Conservation (phyloP, 2,329 filamentous ascomycete species). For the Microcera coccophila region DNA sequence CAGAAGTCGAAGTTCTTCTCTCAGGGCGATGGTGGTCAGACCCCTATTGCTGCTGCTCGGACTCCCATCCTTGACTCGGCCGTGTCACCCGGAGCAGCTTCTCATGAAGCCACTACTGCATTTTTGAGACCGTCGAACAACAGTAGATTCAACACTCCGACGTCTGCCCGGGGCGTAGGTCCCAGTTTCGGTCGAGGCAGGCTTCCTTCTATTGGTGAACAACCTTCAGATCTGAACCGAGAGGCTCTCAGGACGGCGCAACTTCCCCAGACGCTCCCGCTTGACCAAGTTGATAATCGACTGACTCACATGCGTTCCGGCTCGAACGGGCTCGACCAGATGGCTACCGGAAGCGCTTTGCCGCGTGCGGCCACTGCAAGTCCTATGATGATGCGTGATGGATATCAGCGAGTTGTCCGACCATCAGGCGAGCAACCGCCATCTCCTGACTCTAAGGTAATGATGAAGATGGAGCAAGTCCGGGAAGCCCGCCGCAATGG, state of each 20-base stretch:
- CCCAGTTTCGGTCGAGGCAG: constrained; percentile 59
- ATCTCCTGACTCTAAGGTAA: constrained; percentile 56
- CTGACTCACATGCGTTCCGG: constrained; percentile 35
- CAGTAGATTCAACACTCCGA: constrained; percentile 66
- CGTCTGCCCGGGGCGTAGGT: constrained; percentile 58
- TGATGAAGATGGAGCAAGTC: constrained; percentile 59
- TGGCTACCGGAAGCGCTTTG: constrained; percentile 45
- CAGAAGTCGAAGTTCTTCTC: constrained; percentile 63
- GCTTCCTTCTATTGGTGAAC: constrained; percentile 74
- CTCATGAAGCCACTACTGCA: constrained; percentile 60
- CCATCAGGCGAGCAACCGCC: constrained; percentile 49
- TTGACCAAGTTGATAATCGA: constrained; percentile 25
- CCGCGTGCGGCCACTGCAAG: constrained; percentile 65
- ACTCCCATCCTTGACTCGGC: constrained; percentile 85
- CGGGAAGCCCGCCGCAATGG: constrained; percentile 60
- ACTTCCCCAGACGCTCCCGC: constrained; percentile 17
- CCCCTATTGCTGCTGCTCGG: constrained; percentile 75
- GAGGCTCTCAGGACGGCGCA: constrained; percentile 26
- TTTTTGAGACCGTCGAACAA: constrained; percentile 64
- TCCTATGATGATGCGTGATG: constrained; percentile 59
- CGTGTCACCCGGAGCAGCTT: constrained; percentile 52
- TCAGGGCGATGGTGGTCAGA: constrained; percentile 58
- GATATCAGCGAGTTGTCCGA: constrained; percentile 34
- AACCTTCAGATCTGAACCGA: constrained; percentile 32
- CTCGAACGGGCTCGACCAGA: constrained; percentile 42